These are phyloP conservation scores for Mallotus nudiflorus DNA, from an alignment of 345 rosid genomes.

Conservation along the genomic window DNA sequence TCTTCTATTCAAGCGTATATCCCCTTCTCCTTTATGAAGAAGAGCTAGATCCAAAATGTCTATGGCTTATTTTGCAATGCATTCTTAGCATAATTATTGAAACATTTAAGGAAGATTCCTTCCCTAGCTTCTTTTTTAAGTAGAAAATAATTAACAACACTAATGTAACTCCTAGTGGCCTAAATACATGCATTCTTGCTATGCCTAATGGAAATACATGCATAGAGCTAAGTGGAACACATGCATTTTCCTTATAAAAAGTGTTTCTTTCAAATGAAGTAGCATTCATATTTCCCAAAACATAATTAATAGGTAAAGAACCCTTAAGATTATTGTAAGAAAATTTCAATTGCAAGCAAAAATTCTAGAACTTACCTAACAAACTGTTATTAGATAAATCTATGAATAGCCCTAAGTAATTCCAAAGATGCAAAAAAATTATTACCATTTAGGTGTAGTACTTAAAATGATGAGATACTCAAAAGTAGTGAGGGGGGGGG, in stretches of 20 bases:
- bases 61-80: too few relatives aligned
- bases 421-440: slow-evolving; percentile 1
- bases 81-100: too few relatives aligned
- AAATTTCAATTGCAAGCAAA: neutral
- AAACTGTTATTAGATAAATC: slow-evolving; percentile 4
- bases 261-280: slow-evolving; percentile 1
- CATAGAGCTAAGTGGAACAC: neutral
- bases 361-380: slow-evolving; percentile 8
- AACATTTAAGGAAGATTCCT: neutral
- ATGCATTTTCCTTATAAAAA: neutral
- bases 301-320: neutral
- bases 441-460: neutral
- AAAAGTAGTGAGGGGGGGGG: neutral
- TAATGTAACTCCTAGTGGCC: neutral
- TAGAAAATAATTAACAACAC: neutral
- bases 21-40: too few relatives aligned
- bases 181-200: neutral
- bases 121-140: neutral
- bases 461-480: neutral
- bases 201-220: neutral
- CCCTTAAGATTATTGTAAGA: slow-evolving; percentile 6
- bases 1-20: too few relatives aligned
- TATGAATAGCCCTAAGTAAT: neutral
- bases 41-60: too few relatives aligned
- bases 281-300: neutral